A percentile compares a stretch with the other conserved stretches of the same genome.
These are phyloP conservation scores for Yamagishiella unicocca DNA, from an alignment of 139 green algal genomes.

Conservation along the genomic window DNA sequence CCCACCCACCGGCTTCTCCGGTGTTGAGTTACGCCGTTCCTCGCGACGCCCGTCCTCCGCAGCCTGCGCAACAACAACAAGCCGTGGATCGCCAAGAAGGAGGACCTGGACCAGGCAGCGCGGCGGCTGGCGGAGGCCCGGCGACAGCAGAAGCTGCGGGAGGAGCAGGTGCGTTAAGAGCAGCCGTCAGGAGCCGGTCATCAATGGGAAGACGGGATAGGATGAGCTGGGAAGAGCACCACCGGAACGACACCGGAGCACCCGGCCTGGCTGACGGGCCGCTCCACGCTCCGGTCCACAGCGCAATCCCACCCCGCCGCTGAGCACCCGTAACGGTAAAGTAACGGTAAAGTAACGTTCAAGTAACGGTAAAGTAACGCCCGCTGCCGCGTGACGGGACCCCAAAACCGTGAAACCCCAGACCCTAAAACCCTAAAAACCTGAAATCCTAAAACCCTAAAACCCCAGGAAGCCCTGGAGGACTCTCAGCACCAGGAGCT, in stretches of 20 bases:
- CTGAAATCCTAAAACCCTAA: no score
- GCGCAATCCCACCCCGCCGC: no score
- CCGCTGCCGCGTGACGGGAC: no score
- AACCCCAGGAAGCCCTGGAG: slow-evolving; percentile 41
- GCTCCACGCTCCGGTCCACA: no score
- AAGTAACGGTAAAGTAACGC: no score
- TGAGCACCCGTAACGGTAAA: no score
- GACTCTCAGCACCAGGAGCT: slow-evolving; percentile 19
- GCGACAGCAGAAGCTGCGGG: slow-evolving; percentile 18
- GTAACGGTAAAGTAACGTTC: no score
- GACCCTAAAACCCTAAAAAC: no score
- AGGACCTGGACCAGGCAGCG: background rate
- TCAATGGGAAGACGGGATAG: background rate
- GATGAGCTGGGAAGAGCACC: no score
- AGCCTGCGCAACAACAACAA: slow-evolving; percentile 18
- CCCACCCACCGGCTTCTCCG: background rate
- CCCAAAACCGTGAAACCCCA: no score
- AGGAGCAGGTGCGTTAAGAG: slow-evolving; percentile 13
- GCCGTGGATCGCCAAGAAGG: background rate
- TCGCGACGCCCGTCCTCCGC: background rate
- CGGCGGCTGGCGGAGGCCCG: slow-evolving; percentile 17
- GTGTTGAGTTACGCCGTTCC: background rate
- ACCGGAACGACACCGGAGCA: no score
- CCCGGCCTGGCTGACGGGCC: no score
- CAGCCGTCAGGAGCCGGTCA: background rate